Evolutionary conservation across 345 rosid species (phyloP).

Genomic region (Luvunga scandens): DNA sequence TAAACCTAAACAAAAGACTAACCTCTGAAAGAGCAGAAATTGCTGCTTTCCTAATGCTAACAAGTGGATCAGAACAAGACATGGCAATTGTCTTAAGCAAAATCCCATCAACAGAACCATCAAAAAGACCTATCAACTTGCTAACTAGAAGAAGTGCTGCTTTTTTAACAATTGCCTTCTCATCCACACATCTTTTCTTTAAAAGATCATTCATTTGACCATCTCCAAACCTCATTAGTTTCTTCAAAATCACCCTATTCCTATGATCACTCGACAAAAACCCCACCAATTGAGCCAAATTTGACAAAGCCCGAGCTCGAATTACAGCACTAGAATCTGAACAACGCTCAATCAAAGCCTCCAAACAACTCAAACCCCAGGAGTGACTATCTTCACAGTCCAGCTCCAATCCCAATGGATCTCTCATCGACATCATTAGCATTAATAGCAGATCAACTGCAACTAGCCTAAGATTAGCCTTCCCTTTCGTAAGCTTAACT

Average conservation of each 20-base stretch:
- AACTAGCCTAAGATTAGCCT: slow-evolving; percentile 60
- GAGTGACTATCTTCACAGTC: slow-evolving; percentile 30
- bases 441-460: slow-evolving; percentile 76
- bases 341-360: slow-evolving; percentile 69
- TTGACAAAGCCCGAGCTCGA: slow-evolving; percentile 83
- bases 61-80: slow-evolving; percentile 92
- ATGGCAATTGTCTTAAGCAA: slow-evolving; percentile 73
- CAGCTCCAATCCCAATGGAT: slow-evolving; percentile 38
- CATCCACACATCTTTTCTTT: slow-evolving; percentile 75
- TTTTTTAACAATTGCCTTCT: slow-evolving; percentile 82
- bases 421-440: slow-evolving; percentile 48
- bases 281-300: slow-evolving; percentile 76
- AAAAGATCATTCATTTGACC: slow-evolving; percentile 49
- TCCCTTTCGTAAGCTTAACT: slow-evolving; percentile 71
- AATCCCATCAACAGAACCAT: slow-evolving; percentile 62
- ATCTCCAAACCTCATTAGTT: slow-evolving; percentile 48
- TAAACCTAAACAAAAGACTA: slow-evolving; percentile 20
- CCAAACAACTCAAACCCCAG: slow-evolving; percentile 63
- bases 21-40: slow-evolving; percentile 90
- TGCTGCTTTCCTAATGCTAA: slow-evolving; percentile 90
- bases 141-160: slow-evolving; percentile 73
- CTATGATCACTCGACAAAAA: slow-evolving; percentile 45
- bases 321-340: slow-evolving; percentile 54
- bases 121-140: slow-evolving; percentile 61
- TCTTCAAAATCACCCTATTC: slow-evolving; percentile 45